These are phyloP conservation scores for Trichoderma afroharzianum DNA, from an alignment of 2,329 filamentous ascomycete genomes.

Conservation along the genomic window DNA sequence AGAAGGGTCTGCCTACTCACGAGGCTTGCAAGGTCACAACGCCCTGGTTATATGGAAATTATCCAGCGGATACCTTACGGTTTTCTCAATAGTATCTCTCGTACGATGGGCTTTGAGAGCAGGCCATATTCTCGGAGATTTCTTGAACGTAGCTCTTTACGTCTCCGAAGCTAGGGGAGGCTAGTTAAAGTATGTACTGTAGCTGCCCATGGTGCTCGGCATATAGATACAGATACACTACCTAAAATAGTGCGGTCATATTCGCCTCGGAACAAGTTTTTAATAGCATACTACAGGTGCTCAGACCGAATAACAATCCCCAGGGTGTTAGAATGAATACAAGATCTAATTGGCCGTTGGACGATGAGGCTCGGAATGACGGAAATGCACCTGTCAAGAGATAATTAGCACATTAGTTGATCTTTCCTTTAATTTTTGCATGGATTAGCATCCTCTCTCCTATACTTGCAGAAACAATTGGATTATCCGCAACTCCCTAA, in stretches of 20 bases:
- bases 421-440: not conserved
- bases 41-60: not conserved
- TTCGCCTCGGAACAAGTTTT: not conserved
- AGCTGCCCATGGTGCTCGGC: not conserved
- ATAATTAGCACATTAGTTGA: not conserved
- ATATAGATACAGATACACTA: not conserved
- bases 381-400: not conserved
- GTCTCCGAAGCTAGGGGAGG: not conserved
- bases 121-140: not conserved
- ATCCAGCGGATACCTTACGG: not conserved
- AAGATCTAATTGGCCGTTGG: not conserved
- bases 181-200: not conserved
- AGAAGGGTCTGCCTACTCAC: not conserved
- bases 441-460: rapidly evolving
- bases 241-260: not conserved
- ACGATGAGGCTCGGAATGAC: not conserved
- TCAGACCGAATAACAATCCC: not conserved
- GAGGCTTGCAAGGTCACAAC: not conserved
- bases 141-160: not conserved
- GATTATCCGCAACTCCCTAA: not conserved
- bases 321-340: not conserved
- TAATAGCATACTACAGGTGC: not conserved
- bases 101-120: not conserved
- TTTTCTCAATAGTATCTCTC: not conserved
- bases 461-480: not conserved